Evolutionary conservation across 2,329 filamentous ascomycete genomes (phyloP), one percentile per base, ranked within the genome.

Genomic region (Lizonia empirigonia): DNA sequence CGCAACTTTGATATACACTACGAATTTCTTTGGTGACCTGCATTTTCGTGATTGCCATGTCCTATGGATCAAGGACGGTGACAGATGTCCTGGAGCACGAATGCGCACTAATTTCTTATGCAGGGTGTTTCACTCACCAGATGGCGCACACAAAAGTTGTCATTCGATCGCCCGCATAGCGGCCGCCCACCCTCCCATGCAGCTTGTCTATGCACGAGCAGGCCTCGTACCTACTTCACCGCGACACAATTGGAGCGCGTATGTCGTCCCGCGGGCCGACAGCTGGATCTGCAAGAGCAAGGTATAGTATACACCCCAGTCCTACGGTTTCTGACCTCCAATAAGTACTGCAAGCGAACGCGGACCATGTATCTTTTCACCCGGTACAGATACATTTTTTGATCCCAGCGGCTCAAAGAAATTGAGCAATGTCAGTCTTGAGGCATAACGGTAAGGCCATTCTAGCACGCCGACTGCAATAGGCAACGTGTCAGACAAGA

Each of bases 221-320:
- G 58, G 63, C 55, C 60, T 50, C 50, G 48, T 48, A 54, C 59
- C 63, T 60, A 39, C 55, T 44, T 49, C 38, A 46, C 35, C 34
- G 10, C 41, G 45, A 46, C 23, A 36, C 42, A 35, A 69, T 64
- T 64, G 59, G 66, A 53, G 62, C 65, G 69, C 68, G 69, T 65
- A 69, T 58, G 53, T 50, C 16, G 33, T 64, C 60, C 69, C 64
- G 62, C 66, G 65, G 64, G 59, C 68, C 69, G 64, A 53, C 56
- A 60, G 60, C 59, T 69, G 56, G 69, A 71, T 70, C 70, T 71
- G 70, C 70, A 70, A 59, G 63, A 60, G 58, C 64, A 68, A 70
- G 68, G 66, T 58, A 66, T 55, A 49, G 66, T 58, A 66, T 55
- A 49, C 36, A 63, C 60, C 67, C 66, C 61, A 56, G 66, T 59